A percentile compares a stretch with the other conserved stretches of the same genome.
Evolutionary conservation across 495 filamentous ascomycete genomes (phyloP).

Genomic region (Xylaria curta): DNA sequence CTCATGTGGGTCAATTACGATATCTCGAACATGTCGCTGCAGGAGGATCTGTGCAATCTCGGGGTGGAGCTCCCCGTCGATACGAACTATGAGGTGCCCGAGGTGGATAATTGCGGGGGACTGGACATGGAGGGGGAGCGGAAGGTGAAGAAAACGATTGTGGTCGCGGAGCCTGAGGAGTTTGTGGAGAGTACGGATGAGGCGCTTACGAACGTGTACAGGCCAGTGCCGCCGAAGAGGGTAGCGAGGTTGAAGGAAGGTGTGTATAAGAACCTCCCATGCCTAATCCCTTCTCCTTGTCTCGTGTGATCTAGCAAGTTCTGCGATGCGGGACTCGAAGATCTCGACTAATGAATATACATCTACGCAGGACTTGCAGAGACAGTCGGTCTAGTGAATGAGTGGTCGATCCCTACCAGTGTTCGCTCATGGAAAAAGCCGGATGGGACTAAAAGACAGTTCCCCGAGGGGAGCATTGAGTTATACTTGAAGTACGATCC

Average conservation of each 20-base stretch:
- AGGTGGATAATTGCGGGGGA: conserved; percentile 2
- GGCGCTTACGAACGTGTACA: not conserved
- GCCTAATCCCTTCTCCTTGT: too few relatives aligned
- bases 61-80: conserved; percentile 25
- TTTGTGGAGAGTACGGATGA: conserved; percentile 29
- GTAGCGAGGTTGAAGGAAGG: conserved; percentile 27
- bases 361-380: conserved; percentile 15
- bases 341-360: too few relatives aligned
- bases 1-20: conserved; percentile 30
- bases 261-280: too few relatives aligned
- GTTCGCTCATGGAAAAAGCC: conserved; percentile 4
- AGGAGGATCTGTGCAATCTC: conserved; percentile 30
- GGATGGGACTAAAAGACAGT: conserved; percentile 27
- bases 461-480: conserved; percentile 20
- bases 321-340: too few relatives aligned
- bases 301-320: too few relatives aligned
- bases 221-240: not conserved
- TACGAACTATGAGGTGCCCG: conserved; percentile 20
- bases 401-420: not conserved
- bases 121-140: conserved; percentile 24
- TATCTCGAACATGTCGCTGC: conserved; percentile 27
- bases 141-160: not conserved
- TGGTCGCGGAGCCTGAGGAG: conserved; percentile 29
- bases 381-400: conserved; percentile 17
- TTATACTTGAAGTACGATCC: conserved; percentile 19